Evolutionary conservation across 2,329 filamentous ascomycete genomes (phyloP).

Genomic region (Penicillium sp.): DNA sequence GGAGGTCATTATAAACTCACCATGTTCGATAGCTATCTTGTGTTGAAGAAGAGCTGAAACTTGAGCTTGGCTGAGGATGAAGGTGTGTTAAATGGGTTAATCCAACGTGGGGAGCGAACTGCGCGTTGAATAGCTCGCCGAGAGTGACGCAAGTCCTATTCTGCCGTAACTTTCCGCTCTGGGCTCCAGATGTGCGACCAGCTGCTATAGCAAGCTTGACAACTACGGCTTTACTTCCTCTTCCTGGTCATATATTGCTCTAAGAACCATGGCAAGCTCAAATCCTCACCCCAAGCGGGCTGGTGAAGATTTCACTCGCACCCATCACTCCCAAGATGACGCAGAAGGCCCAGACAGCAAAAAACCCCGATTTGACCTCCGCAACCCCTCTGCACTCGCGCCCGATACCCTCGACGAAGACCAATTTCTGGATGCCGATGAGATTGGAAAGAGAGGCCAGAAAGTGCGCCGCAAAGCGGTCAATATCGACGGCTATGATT

Average conservation of each 20-base stretch:
- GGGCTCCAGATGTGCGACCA: conserved; percentile 33
- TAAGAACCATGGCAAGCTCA: conserved; percentile 56
- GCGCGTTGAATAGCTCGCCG: conserved; percentile 21
- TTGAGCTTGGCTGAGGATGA: conserved; percentile 1
- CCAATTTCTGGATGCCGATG: conserved; percentile 82
- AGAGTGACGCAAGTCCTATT: conserved; percentile 41
- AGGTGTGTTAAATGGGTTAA: neutral
- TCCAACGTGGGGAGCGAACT: neutral
- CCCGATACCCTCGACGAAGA: conserved; percentile 76
- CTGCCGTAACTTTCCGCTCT: conserved; percentile 45
- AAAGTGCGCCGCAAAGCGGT: conserved; percentile 89
- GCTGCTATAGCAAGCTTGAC: conserved; percentile 4
- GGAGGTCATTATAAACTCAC: conserved; percentile 19
- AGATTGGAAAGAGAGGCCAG: conserved; percentile 74
- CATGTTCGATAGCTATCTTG: conserved; percentile 22
- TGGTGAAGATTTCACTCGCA: conserved; percentile 77
- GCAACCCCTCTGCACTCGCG: conserved; percentile 90
- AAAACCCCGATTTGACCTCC: conserved; percentile 88
- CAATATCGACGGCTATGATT: conserved; percentile 96
- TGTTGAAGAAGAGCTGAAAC: neutral
- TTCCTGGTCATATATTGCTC: neutral
- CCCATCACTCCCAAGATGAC: conserved; percentile 64
- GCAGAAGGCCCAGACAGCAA: conserved; percentile 58
- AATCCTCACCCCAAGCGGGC: conserved; percentile 79
- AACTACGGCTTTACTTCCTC: conserved; percentile 5